Evolutionary conservation across 352 stramenopile species (phyloP).

Genomic region (Achlya hypogyna): DNA sequence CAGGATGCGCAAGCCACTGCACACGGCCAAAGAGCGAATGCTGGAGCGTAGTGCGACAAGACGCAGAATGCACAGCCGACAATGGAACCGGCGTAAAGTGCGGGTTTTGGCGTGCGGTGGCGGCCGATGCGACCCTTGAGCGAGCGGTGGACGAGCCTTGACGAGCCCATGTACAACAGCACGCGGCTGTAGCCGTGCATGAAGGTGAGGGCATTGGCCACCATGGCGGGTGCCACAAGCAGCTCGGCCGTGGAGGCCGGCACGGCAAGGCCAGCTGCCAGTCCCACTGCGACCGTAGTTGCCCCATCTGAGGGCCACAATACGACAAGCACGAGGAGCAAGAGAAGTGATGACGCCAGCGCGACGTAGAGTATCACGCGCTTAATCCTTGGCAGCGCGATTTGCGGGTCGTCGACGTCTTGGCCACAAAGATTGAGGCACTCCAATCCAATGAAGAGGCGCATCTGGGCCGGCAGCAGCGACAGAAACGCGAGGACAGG

Average conservation of each 20-base stretch:
- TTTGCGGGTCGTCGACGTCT: background rate
- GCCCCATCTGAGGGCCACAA: background rate
- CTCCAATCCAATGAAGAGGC: background rate
- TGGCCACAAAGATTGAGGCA: slow-evolving; percentile 7
- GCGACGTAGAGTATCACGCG: background rate
- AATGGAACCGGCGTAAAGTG: background rate
- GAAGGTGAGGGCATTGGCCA: background rate
- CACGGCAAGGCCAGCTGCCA: too few species aligned
- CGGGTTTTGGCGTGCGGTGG: background rate
- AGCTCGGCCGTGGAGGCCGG: too few species aligned
- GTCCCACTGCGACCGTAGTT: background rate
- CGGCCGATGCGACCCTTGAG: background rate
- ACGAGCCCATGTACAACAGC: background rate
- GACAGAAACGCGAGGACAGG: background rate
- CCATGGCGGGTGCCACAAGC: background rate
- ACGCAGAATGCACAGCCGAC: background rate
- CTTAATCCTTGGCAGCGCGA: background rate
- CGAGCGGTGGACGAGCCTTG: background rate
- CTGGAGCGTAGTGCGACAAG: background rate
- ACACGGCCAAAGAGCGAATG: background rate
- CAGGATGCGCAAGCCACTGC: background rate
- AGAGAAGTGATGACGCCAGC: background rate
- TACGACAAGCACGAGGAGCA: background rate
- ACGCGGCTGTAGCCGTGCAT: background rate
- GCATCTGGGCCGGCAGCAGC: background rate